phyloP scores from a whole-genome alignment of 306 rosid species.

The Prunus persica region DNA sequence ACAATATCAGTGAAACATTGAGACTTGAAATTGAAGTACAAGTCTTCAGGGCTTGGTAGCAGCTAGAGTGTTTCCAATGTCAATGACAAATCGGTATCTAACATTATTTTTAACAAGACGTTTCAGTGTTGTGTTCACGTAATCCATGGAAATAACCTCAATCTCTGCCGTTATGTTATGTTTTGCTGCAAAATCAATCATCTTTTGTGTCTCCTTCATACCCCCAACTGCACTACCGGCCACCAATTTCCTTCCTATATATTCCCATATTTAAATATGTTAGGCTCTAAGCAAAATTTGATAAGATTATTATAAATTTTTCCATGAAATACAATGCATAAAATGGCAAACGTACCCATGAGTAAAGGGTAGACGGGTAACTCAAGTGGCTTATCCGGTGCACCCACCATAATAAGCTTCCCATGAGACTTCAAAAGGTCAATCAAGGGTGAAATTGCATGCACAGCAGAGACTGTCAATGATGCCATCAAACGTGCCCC shows the following conservation, averaged over 20 bases:
- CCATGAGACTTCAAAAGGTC: constrained; percentile 41
- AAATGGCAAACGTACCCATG: background rate
- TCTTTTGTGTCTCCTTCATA: constrained; percentile 33
- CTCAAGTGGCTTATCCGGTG: constrained; percentile 35
- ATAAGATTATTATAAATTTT: background rate
- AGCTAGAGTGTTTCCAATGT: constrained; percentile 23
- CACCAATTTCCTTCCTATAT: constrained; percentile 37
- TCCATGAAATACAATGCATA: background rate
- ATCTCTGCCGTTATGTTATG: constrained; percentile 43
- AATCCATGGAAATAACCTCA: constrained; percentile 39
- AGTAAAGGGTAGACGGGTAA: constrained; percentile 21
- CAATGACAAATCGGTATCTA: constrained; percentile 50
- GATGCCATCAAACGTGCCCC: constrained; percentile 44
- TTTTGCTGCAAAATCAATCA: constrained; percentile 55
- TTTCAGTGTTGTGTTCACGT: constrained; percentile 48
- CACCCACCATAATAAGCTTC: constrained; percentile 45
- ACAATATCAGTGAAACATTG: too few species aligned
- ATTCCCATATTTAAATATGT: background rate
- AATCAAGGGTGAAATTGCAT: constrained; percentile 41
- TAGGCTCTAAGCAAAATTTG: background rate
- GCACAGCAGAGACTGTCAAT: constrained; percentile 42
- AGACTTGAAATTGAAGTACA: too few species aligned
- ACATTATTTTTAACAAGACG: constrained; percentile 43
- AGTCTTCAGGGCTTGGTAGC: background rate
- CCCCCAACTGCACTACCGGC: constrained; percentile 36